Evolutionary conservation across 345 rosid species (phyloP).

Genomic region (Citrus hindsii): DNA sequence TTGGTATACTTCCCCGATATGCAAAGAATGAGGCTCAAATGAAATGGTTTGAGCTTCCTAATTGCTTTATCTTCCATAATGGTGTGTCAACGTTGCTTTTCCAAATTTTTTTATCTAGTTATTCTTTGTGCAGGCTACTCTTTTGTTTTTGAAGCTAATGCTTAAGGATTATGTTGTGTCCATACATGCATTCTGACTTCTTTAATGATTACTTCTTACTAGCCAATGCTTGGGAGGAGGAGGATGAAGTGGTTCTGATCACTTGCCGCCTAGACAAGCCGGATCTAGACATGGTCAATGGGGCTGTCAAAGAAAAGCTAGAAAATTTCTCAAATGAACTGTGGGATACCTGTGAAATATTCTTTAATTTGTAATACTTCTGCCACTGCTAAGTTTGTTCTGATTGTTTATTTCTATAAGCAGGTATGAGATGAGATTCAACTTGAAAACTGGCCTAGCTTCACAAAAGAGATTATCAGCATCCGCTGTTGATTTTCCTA

Average conservation of each 20-base stretch:
- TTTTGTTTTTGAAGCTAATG: not conserved
- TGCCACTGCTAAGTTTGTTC: constrained; percentile 2
- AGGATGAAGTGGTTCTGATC: constrained; percentile 80
- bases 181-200: constrained; percentile 12
- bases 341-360: constrained; percentile 35
- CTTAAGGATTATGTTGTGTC: not conserved
- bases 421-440: constrained; percentile 97
- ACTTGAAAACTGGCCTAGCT: constrained; percentile 83
- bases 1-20: constrained; percentile 92
- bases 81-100: constrained; percentile 41
- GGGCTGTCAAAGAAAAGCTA: constrained; percentile 73
- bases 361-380: not conserved
- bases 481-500: constrained; percentile 87
- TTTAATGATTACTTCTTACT: constrained; percentile 17
- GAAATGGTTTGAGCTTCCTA: constrained; percentile 99
- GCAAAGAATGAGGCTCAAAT: constrained; percentile 81
- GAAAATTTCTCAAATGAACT: constrained; percentile 76
- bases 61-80: constrained; percentile 94
- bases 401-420: constrained; percentile 19
- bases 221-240: constrained; percentile 99
- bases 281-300: constrained; percentile 81
- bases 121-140: not conserved
- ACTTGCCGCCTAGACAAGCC: constrained; percentile 86
- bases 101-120: not conserved
- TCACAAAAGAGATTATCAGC: constrained; percentile 80